Percentiles rank a stretch among this genome's conserved stretches.
phyloP scores from a whole-genome alignment of 148 eudicot species.

The Linanthus parryae region DNA sequence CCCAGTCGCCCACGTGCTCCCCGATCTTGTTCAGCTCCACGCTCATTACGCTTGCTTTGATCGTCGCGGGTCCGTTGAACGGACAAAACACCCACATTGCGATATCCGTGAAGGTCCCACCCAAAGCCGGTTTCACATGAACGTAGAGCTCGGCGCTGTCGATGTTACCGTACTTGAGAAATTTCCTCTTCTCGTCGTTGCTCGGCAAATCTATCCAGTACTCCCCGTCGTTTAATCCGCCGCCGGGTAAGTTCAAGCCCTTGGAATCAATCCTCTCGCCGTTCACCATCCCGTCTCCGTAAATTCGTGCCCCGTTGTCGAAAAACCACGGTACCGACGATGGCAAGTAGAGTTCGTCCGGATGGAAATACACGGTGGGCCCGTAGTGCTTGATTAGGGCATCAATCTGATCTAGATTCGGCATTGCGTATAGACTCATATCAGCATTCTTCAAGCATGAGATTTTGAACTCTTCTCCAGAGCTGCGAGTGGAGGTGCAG shows the following conservation, averaged over 20 bases:
- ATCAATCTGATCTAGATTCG: constrained; percentile 68
- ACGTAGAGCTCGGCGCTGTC: constrained; percentile 80
- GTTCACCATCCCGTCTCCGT: constrained; percentile 30
- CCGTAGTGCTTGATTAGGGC: constrained; percentile 78
- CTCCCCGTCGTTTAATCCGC: constrained; percentile 64
- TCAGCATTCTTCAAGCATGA: constrained; percentile 67
- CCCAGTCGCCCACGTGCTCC: constrained; percentile 94
- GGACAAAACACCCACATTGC: constrained; percentile 97
- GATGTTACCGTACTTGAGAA: constrained; percentile 55
- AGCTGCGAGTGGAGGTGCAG: constrained; percentile 35
- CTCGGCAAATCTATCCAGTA: constrained; percentile 88
- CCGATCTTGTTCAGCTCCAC: constrained; percentile 48
- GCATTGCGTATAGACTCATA: constrained; percentile 56
- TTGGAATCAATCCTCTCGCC: constrained; percentile 54
- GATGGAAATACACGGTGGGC: constrained; percentile 83
- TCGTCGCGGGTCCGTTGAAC: constrained; percentile 81
- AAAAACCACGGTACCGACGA: constrained; percentile 96
- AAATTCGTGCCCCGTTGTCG: constrained; percentile 71
- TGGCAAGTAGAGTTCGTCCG: constrained; percentile 74
- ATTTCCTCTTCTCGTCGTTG: constrained; percentile 29
- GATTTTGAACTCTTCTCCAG: constrained; percentile 33
- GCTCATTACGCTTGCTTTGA: constrained; percentile 54
- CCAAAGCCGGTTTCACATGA: constrained; percentile 87
- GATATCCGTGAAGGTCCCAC: constrained; percentile 89
- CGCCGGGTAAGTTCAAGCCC: constrained; percentile 67